Base-by-base conservation (phyloP, 2,329 filamentous ascomycete genomes). In the Fusarium nematophilum region DNA sequence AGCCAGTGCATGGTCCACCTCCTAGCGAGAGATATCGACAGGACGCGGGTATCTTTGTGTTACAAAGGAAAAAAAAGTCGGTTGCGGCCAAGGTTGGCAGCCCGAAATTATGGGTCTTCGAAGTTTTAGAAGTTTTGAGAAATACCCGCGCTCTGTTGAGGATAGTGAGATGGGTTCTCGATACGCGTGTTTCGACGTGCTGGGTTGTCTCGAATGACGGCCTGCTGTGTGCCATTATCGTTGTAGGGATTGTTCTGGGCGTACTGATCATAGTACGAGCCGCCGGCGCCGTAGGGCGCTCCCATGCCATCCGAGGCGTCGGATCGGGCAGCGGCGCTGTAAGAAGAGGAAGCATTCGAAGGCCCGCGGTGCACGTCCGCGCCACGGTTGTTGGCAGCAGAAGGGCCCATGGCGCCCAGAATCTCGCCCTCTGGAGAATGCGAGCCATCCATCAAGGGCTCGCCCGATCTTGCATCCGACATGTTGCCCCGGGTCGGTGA, bases 331-430 rank as follows among this genome's bases (percentile, higher is more conserved):
- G 87, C 90, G 10, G 89, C 90, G 62, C 93, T 97, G 78, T 98
- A 99, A 2, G 92, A 93, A 1, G 95, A 98, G 0, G 95, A 99
- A 6, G 95, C 95, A 71, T 98, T 98, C 6, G 94, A 98, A 2
- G 92, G 89, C 1, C 95, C 95, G 48, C 95, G 90, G 64, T 90
- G 91, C 29, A 98, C 90, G 64, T 92, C 91, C 21, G 78, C 81
- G 42, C 78, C 81, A 46, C 86, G 83, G 74, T 90, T 89, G 58
- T 86, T 84, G 51, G 85, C 82, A 21, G 89, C 83, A 11, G 86
- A 82, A 10, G 91, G 90, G 3, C 92, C 92, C 77, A 97, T 89
- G 34, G 89, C 91, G 45, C 90, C 92, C 30, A 97, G 84, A 38
- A 92, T 91, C 73, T 96, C 93, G 45, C 90, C 89, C 67, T 94